Percentiles rank a stretch among this genome's conserved stretches.
Evolutionary conservation across 345 rosid genomes (phyloP).

Genomic region (Citrus sp.): DNA sequence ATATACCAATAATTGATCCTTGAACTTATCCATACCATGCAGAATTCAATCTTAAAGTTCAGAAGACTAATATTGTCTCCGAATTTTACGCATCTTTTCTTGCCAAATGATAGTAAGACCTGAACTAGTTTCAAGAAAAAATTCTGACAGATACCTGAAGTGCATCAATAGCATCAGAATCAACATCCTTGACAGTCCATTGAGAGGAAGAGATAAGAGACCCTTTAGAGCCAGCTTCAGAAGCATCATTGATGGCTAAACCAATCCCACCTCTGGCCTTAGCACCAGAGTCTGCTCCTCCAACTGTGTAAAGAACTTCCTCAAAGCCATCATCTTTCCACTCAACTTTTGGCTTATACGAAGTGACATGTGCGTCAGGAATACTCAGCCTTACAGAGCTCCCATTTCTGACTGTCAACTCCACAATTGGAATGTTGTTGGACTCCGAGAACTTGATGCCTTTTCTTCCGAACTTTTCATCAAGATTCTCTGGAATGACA

Average conservation of each 20-base stretch:
- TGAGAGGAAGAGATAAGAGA: slow-evolving; percentile 41
- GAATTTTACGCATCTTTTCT: neutral
- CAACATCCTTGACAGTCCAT: slow-evolving; percentile 78
- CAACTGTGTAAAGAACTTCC: slow-evolving; percentile 70
- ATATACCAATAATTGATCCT: neutral
- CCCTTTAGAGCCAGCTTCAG: slow-evolving; percentile 47
- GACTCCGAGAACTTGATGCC: slow-evolving; percentile 75
- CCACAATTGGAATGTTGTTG: slow-evolving; percentile 48
- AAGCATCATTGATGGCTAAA: slow-evolving; percentile 53
- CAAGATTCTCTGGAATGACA: slow-evolving; percentile 44
- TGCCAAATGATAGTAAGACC: neutral
- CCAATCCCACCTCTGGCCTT: slow-evolving; percentile 69
- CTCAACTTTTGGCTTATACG: slow-evolving; percentile 76
- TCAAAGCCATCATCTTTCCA: slow-evolving; percentile 86
- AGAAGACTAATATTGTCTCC: too few species aligned
- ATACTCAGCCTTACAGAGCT: slow-evolving; percentile 60
- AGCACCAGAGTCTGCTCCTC: slow-evolving; percentile 21
- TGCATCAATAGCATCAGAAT: slow-evolving; percentile 86
- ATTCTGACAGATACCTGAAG: slow-evolving; percentile 52
- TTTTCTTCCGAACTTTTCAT: slow-evolving; percentile 61
- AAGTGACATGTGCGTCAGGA: slow-evolving; percentile 73
- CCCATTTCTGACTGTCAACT: slow-evolving; percentile 76
- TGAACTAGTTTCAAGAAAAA: neutral
- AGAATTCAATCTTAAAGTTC: neutral
- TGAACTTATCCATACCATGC: neutral